Base-by-base conservation (phyloP, 176 grass and related monocot genomes). In the Puccinellia tenuiflora region DNA sequence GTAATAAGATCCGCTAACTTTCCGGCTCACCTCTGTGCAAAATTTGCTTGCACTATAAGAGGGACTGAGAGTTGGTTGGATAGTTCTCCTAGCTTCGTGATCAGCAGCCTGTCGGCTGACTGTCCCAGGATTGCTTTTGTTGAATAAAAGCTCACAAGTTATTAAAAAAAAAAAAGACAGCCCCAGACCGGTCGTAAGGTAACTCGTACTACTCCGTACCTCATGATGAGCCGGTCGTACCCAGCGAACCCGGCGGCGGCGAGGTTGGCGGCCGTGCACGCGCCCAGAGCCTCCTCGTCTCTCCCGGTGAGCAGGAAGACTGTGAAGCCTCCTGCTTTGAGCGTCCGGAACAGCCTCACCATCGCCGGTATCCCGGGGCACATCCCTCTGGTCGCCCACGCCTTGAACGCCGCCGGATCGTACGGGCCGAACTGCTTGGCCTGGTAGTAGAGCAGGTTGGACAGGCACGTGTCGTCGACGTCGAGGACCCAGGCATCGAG, bases 391-490 rank as follows among this genome's bases (percentile, higher is more conserved):
- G 54, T 86, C 20, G 96, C 96, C 96, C 96, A 98, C 45, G n/a
- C 22, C 68, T 47, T 92, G 63, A 98, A 98, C 37, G 81, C 92
- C 48, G 33, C 45, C 2, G 92, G 92, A 66, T 95, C 92, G 52
- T 86, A 98, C 29, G 92, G 28, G 88, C 96, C 92, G 79, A 93
- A 98, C 59, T 90, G 90, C 65, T 83, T 91, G 6, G 79, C 66
- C 67, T 88, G 74, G 87, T 93, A 93, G 88, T 91, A 93, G 5
- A 61, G 37, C 56, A 95, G 86, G 74, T 98, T 98, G 38, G 96
- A 98, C 2, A 95, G 55, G 86, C 90, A 91, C 1, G 96, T 98
- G 78, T 98, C 96, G 84, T 98, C 90, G 68, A 98, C n/a, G 81
- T 98, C 92, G 3, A 98, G 17, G 15, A 95, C 66, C 96, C 96